Evolutionary conservation across 768 basidiomycete species (phyloP).

Genomic region (Thelephora ganbajun): DNA sequence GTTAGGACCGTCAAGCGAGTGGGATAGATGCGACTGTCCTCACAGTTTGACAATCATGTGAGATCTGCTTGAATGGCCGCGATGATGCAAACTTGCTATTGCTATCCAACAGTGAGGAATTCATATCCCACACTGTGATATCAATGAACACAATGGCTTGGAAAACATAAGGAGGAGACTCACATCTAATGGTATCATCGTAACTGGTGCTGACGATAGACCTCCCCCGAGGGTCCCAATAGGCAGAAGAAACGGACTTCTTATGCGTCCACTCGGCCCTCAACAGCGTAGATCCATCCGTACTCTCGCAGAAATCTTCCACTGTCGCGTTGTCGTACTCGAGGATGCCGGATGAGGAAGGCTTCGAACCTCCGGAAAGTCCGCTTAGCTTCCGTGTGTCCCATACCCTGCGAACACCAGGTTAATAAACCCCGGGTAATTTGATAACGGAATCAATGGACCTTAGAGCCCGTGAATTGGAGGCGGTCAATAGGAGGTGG

Average conservation of each 20-base stretch:
- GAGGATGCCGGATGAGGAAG: constrained; percentile 14
- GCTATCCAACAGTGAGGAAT: constrained; percentile 32
- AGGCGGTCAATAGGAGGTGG: constrained; percentile 57
- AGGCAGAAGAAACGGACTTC: constrained; percentile 71
- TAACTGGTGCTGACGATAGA: constrained; percentile 77
- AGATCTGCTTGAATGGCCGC: constrained; percentile 45
- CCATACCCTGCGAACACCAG: constrained; percentile 45
- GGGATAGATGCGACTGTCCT: constrained; percentile 9
- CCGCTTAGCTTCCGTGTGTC: constrained; percentile 52
- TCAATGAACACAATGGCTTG: background rate
- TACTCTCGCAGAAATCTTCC: constrained; percentile 33
- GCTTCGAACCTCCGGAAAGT: constrained; percentile 18
- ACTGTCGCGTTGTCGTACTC: constrained; percentile 29
- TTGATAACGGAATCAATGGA: constrained; percentile 18
- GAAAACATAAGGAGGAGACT: constrained; percentile 14
- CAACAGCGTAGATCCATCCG: constrained; percentile 37
- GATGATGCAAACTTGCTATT: constrained; percentile 41
- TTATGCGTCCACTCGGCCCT: constrained; percentile 57
- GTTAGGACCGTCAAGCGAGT: background rate
- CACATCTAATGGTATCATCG: constrained; percentile 63
- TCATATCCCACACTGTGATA: constrained; percentile 61
- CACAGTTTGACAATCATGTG: constrained; percentile 76
- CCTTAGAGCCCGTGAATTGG: constrained; percentile 62
- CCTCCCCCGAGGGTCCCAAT: constrained; percentile 74
- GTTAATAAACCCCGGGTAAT: background rate